A percentile compares a stretch with the other conserved stretches of the same genome.
These are phyloP conservation scores for Beauveria pseudobassiana DNA, from an alignment of 2,329 filamentous ascomycete genomes.

Conservation along the genomic window DNA sequence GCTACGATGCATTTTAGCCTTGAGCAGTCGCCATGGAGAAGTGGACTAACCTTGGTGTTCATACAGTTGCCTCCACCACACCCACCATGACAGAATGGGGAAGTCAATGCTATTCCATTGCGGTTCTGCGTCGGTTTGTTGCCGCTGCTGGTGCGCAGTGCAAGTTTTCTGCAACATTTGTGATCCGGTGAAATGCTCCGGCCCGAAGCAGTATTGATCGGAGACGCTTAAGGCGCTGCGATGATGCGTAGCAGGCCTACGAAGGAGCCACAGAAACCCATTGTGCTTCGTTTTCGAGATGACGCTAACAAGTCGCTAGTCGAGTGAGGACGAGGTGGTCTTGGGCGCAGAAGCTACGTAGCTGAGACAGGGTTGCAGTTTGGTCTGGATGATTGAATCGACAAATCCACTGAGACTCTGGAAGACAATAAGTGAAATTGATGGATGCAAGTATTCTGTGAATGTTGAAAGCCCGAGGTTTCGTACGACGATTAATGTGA, in stretches of 20 bases:
- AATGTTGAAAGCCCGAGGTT: too few relatives aligned
- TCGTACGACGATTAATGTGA: not conserved
- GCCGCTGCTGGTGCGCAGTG: too few relatives aligned
- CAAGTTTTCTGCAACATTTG: too few relatives aligned
- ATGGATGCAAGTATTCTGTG: not conserved
- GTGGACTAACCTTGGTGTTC: not conserved
- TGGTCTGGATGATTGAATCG: not conserved
- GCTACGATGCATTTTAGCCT: not conserved
- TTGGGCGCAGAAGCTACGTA: too few relatives aligned
- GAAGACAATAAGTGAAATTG: not conserved
- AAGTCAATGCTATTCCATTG: not conserved
- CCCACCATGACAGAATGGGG: not conserved
- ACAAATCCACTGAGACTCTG: not conserved
- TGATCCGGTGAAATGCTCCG: not conserved
- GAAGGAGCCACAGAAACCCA: not conserved
- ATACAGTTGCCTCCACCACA: not conserved
- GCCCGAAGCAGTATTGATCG: not conserved
- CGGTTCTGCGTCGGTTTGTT: too few relatives aligned
- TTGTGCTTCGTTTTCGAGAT: not conserved
- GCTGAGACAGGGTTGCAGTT: not conserved
- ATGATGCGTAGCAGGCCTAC: not conserved
- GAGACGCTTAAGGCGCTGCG: not conserved
- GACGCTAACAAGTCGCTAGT: not conserved
- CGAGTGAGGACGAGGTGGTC: too few relatives aligned
- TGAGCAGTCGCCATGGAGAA: not conserved